A percentile compares a stretch with the other conserved stretches of the same genome.
These are phyloP conservation scores for Papilionanthe hybrid DNA, from an alignment of 116 monocot species.

Conservation along the genomic window DNA sequence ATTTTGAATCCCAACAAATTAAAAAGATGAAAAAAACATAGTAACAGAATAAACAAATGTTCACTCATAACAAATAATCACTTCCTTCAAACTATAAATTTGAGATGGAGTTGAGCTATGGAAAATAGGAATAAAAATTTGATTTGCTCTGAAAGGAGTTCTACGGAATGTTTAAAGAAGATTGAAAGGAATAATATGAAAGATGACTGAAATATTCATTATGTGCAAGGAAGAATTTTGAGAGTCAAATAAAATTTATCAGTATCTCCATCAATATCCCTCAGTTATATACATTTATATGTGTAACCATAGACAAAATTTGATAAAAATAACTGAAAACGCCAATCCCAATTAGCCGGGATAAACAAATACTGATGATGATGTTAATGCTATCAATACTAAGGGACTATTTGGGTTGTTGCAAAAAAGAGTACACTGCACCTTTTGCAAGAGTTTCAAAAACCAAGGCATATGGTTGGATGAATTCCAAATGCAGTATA, in stretches of 20 bases:
- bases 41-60: not conserved
- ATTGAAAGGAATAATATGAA: not conserved
- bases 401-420: no score
- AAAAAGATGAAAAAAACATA: not conserved
- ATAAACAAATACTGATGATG: not conserved
- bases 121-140: not conserved
- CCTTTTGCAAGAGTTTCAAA: no score
- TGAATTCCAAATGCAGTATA: no score
- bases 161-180: not conserved
- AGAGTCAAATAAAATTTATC: not conserved
- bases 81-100: not conserved
- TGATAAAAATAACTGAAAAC: no score
- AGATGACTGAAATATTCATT: not conserved
- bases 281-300: not conserved
- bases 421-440: no score
- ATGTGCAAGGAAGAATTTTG: not conserved
- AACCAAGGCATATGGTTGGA: no score
- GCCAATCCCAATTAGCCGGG: not conserved
- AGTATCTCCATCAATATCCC: not conserved
- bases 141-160: not conserved
- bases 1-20: no score
- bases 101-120: not conserved
- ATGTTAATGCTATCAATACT: not conserved
- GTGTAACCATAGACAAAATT: not conserved
- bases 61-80: not conserved